Evolutionary conservation across 176 grass and related monocot species (phyloP), one percentile per base, ranked within the genome.

Genomic region (Musa schizocarpa): DNA sequence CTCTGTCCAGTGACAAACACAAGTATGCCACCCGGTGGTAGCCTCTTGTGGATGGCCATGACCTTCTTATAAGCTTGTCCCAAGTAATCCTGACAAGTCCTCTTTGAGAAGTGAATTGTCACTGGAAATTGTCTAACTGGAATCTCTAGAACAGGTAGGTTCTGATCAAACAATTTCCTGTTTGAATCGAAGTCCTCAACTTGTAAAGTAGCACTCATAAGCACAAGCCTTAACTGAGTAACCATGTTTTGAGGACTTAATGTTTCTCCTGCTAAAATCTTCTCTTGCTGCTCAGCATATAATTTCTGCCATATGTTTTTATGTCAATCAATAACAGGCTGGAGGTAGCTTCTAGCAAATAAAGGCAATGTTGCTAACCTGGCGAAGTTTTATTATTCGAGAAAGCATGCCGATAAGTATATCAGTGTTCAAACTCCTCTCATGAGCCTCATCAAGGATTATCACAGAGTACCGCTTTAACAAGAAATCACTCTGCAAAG

Each of bases 371-470:
- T 10, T 83, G 81, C 66, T 43, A 79, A 93, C 90, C 95, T 94
- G 83, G 52, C 95, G 88, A 70, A 80, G 58, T 66, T 91, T 99
- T 73, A 94, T 94, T 70, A 94, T 84, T 82, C 95, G 89, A 69
- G 95, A 94, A 76, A 99, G 85, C 95, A 99, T 99, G 54, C 95
- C 95, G 1, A 99, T 87, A 70, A 99, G 86, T 89, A 99, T 91
- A 83, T 99, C 88, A 20, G 90, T 99, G 82, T 99, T 99, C 85
- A 99, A 91, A 75, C 90, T 99, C 82, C 95, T 87, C 84, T 99
- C 95, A 79, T 99, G 95, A 84, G 95, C 95, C 76, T 99, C 95
- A 68, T 99, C 95, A 80, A 99, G 88, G 76, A 99, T 99, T 69
- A 99, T 89, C 81, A 92, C 88, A 1, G 95, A 99, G 83, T 91